phyloP scores from a whole-genome alignment of 148 eudicot genomes.

The Rhododendron williamsianum region DNA sequence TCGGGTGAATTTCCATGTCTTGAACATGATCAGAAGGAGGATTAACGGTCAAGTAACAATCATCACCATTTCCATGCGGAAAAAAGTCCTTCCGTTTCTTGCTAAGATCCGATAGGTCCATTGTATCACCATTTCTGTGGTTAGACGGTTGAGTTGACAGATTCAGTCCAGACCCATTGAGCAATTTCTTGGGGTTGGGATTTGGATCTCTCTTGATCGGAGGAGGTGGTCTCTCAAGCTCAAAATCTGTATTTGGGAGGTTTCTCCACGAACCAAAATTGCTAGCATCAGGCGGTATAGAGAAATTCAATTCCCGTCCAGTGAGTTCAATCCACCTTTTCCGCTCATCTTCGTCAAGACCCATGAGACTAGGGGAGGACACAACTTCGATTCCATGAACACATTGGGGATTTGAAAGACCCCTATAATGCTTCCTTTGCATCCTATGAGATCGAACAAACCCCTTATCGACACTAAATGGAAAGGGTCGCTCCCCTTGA shows the following conservation, averaged over 20 bases:
- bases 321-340: slow-evolving; percentile 35
- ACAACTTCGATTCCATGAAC: slow-evolving; percentile 39
- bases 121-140: slow-evolving; percentile 17
- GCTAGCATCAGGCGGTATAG: slow-evolving; percentile 28
- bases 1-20: slow-evolving; percentile 14
- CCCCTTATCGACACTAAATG: slow-evolving; percentile 33
- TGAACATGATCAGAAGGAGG: slow-evolving; percentile 16
- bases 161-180: slow-evolving; percentile 30
- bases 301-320: slow-evolving; percentile 30
- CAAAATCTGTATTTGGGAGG: slow-evolving; percentile 30
- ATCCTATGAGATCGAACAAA: slow-evolving; percentile 37
- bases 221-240: slow-evolving; percentile 27
- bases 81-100: slow-evolving; percentile 24
- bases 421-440: slow-evolving; percentile 39
- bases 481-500: slow-evolving; percentile 36
- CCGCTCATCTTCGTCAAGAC: slow-evolving; percentile 25
- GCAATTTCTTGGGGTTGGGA: slow-evolving; percentile 19
- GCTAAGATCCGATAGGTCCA: slow-evolving; percentile 20
- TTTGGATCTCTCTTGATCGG: slow-evolving; percentile 11
- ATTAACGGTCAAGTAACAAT: slow-evolving; percentile 19
- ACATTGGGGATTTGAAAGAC: slow-evolving; percentile 39
- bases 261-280: slow-evolving; percentile 38
- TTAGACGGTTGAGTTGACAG: slow-evolving; percentile 19
- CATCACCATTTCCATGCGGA: slow-evolving; percentile 20
- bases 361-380: slow-evolving; percentile 23